These are phyloP conservation scores for Begonia masoniana DNA, from an alignment of 306 rosid genomes.

Conservation along the genomic window DNA sequence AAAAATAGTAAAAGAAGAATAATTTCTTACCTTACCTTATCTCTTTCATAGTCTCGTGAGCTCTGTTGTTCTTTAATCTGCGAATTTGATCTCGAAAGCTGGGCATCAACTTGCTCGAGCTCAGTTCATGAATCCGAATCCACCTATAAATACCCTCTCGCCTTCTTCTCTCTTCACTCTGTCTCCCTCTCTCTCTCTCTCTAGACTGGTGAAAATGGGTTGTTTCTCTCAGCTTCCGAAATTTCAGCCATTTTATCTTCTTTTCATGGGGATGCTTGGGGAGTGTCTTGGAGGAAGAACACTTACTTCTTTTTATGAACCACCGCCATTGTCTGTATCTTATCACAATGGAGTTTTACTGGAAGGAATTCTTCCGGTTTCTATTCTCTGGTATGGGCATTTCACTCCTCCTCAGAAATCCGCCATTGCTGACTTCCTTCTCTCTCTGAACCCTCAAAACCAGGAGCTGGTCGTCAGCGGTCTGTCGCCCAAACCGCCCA, in stretches of 20 bases:
- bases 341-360: conserved; percentile 22
- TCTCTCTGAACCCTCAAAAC: conserved; percentile 4
- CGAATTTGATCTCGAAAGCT: background rate
- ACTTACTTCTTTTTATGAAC: conserved; percentile 16
- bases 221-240: conserved; percentile 3
- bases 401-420: conserved; percentile 17
- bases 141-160: background rate
- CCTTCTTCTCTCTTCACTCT: background rate
- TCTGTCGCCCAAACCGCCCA: background rate
- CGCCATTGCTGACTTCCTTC: conserved; percentile 16
- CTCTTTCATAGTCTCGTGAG: background rate
- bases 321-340: conserved; percentile 8
- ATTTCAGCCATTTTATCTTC: conserved; percentile 2
- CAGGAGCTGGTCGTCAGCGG: too few relatives aligned
- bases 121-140: background rate
- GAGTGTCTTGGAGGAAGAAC: conserved; percentile 16
- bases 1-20: too few relatives aligned
- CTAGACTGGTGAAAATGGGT: conserved; percentile 4
- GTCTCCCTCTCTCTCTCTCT: background rate
- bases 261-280: background rate
- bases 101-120: background rate
- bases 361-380: conserved; percentile 13
- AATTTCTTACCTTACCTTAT: background rate
- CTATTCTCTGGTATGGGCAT: conserved; percentile 22
- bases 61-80: background rate